Evolutionary conservation across 192 early-diverging fungal species (phyloP).

Genomic region (Podila minutissima): DNA sequence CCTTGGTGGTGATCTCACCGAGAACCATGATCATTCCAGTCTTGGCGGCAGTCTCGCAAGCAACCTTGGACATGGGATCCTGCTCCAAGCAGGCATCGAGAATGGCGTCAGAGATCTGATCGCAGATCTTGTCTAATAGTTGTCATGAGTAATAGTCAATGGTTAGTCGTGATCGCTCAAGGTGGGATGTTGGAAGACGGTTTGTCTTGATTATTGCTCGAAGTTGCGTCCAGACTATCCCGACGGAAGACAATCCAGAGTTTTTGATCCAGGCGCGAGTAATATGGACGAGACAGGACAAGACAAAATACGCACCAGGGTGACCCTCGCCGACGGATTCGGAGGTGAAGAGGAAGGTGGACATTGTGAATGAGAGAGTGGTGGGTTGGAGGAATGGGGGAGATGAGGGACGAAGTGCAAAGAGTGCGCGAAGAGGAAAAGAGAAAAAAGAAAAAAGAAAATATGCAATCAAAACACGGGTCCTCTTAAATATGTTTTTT

Average conservation of each 20-base stretch:
- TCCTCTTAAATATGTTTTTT: conserved; percentile 10
- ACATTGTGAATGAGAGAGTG: conserved; percentile 23
- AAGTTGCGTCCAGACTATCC: background rate
- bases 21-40: conserved; percentile 99
- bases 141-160: background rate
- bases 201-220: too few species aligned
- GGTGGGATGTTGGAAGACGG: too few species aligned
- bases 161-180: too few species aligned
- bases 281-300: background rate
- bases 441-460: conserved; percentile 4
- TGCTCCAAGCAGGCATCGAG: conserved; percentile 94
- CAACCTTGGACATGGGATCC: conserved; percentile 98
- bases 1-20: conserved; percentile 99
- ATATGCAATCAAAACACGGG: background rate
- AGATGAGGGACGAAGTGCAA: too few species aligned
- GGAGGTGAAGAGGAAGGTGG: conserved; percentile 98
- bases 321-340: conserved; percentile 99
- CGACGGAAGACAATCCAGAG: background rate
- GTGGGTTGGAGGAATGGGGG: background rate
- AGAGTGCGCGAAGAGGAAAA: conserved; percentile 2
- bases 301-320: conserved; percentile 72
- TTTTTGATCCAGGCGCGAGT: background rate
- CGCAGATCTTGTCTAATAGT: conserved; percentile 95
- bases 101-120: conserved; percentile 99
- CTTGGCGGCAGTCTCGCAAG: conserved; percentile 99